Evolutionary conservation across 345 rosid species (phyloP), one percentile per base, ranked within the genome.

Genomic region (Alliaria petiolata): DNA sequence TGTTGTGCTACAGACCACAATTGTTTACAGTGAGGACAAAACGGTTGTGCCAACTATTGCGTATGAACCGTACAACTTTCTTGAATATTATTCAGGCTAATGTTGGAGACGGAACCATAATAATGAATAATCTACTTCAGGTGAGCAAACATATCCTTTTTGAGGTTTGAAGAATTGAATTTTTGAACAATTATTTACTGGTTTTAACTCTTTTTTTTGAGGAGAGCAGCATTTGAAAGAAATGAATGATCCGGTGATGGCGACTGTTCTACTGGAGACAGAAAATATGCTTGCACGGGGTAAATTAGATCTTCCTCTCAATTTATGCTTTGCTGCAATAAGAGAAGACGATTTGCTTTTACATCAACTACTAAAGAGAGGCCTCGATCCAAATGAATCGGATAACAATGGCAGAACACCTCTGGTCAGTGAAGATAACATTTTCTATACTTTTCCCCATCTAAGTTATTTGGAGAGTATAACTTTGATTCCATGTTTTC

Each of bases 101-200:
- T 76, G 85, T 91, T 42, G 97, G 95, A 76, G 98, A 93, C 63
- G 98, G 96, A 62, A 89, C 92, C 19, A 81, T 93, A 39, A 89
- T 93, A 76, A 84, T 89, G 90, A 91, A 85, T 76, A 93, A 93
- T 81, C 90, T 93, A 64, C 97, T 93, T 64, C 89, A 89, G 91
- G 98, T 93, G 25, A 28, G 47, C 26, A 53, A 54, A 66, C 17
- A 25, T 1, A 36, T 15, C 4, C 12, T n/a, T 43, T 35, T 12
- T 20, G 8, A 31, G 3, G 6, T 36, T 57, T n/a, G 46, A 0
- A 25, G 8, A 3, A 40, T 1, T 0, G 39, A 3, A 74, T 30
- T 14, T 30, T 8, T 47, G 15, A 49, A 26, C 4, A 36, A 12
- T 0, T 40, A 14, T 36, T 50, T 33, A 1, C 30, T 67, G 10